These are phyloP conservation scores for Potentilla sterilis DNA, from an alignment of 306 rosid species.

Conservation along the genomic window DNA sequence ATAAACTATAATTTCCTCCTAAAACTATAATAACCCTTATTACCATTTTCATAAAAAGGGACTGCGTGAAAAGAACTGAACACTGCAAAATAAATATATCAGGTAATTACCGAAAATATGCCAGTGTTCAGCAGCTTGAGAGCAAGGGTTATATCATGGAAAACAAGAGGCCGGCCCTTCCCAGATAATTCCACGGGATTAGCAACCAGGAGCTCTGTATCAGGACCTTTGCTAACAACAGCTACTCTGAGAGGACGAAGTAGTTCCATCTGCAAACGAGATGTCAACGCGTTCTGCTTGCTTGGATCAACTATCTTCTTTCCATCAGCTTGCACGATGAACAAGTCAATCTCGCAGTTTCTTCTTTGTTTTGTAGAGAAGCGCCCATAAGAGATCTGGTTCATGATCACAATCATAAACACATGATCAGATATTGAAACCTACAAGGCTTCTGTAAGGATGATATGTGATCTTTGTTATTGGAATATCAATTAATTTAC, in stretches of 20 bases:
- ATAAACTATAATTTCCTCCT: neutral
- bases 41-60: neutral
- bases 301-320: constrained; percentile 77
- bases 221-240: constrained; percentile 78
- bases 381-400: constrained; percentile 92
- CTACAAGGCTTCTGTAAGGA: neutral
- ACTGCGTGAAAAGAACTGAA: neutral
- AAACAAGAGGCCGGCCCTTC: constrained; percentile 93
- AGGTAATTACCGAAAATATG: constrained; percentile 70
- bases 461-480: neutral
- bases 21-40: neutral
- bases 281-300: constrained; percentile 67
- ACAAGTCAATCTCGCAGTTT: constrained; percentile 83
- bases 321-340: constrained; percentile 86
- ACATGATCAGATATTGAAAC: constrained; percentile 13
- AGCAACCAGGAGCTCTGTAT: constrained; percentile 79
- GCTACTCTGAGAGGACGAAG: constrained; percentile 85
- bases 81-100: neutral
- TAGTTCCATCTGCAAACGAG: constrained; percentile 69
- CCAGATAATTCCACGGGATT: constrained; percentile 91
- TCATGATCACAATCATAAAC: constrained; percentile 17
- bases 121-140: constrained; percentile 66
- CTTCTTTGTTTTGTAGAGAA: constrained; percentile 54
- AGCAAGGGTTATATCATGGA: constrained; percentile 82
- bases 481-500: constrained; percentile 32